Evolutionary conservation across 2,329 filamentous ascomycete species (phyloP), one percentile per base, ranked within the genome.

Genomic region (Nannizzia gypsea): DNA sequence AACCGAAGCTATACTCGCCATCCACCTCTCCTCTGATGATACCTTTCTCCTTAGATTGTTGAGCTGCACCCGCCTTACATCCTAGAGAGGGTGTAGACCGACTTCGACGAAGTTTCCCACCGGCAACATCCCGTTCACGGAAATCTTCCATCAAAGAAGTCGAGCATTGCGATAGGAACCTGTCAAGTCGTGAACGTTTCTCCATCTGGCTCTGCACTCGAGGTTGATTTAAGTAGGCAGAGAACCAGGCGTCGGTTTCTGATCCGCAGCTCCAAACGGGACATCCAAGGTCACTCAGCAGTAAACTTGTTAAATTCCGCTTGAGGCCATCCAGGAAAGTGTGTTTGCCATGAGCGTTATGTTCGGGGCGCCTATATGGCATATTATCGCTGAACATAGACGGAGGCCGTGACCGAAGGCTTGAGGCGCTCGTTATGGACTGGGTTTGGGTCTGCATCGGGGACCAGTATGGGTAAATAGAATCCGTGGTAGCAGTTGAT

Each of bases 201-300:
- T 69, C 68, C 72, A 76, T 75, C 52, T 76, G 72, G 15, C 65
- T 55, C 31, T 70, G 68, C 38, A 76, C 70, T 8, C 72, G 79
- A 73, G 64, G 77, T 74, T 67, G 79, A 74, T 82, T 81, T 8
- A 78, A 66, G 4, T 76, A 74, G 60, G 76, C 80, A 64, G 67
- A 72, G 65, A 96, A 93, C 87, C 92, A 96, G 2, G 80, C 80
- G 71, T 97, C 93, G 0, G 92, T 97, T 75, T 99, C 93, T 46
- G 90, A 95, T 2, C 93, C 93, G 57, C 83, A 83, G n/a, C 85
- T 84, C 72, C 95, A 93, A 1, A 96, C 86, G 31, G 89, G 82
- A 44, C 86, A 90, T 4, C 91, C 90, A 3, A 97, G 79, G 70
- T 99, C 93, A 56, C 92, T 97, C 26, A 97, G 76, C 1, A 97